These are phyloP conservation scores for Coniochaeta sp. DNA, from an alignment of 2,329 filamentous ascomycete genomes.

Conservation along the genomic window DNA sequence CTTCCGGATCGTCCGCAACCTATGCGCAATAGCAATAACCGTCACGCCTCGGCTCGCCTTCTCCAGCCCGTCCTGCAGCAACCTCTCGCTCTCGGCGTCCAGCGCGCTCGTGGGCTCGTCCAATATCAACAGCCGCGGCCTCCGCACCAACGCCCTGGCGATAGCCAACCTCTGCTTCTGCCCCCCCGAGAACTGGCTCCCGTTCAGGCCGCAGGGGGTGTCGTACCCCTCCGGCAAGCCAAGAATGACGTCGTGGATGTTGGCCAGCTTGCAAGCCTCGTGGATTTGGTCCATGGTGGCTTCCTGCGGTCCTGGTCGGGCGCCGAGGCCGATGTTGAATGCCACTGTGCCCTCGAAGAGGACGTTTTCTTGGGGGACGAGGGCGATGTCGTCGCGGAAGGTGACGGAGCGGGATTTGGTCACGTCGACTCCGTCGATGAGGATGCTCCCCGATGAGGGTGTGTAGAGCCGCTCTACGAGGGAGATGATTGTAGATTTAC, in stretches of 20 bases:
- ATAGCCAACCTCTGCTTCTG: constrained; percentile 94
- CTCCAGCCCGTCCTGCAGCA: constrained; percentile 73
- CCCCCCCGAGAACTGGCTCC: constrained; percentile 77
- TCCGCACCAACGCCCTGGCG: constrained; percentile 79
- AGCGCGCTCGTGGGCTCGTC: constrained; percentile 76
- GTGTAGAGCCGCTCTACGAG: constrained; percentile 44
- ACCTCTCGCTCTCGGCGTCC: constrained; percentile 67
- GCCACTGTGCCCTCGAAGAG: constrained; percentile 49
- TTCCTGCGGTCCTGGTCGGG: constrained; percentile 39
- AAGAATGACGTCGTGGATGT: constrained; percentile 85
- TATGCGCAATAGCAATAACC: constrained; percentile 88
- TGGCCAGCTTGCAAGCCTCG: constrained; percentile 77
- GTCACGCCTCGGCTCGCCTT: constrained; percentile 73
- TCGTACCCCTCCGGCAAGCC: constrained; percentile 78
- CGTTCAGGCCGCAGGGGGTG: constrained; percentile 79
- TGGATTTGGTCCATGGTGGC: constrained; percentile 57
- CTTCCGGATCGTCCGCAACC: constrained; percentile 84
- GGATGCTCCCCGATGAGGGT: constrained; percentile 30
- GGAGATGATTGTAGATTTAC: constrained; percentile 60
- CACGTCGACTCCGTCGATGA: constrained; percentile 40
- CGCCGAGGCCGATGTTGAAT: constrained; percentile 51
- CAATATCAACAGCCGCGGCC: constrained; percentile 76
- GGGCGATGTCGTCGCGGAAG: constrained; percentile 28
- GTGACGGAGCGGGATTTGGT: constrained; percentile 20
- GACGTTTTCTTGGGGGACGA: constrained; percentile 56